Percentiles rank a stretch among this genome's conserved stretches.
Conservation (phyloP, 495 filamentous ascomycete species). For the Gamarada debralockiae region DNA sequence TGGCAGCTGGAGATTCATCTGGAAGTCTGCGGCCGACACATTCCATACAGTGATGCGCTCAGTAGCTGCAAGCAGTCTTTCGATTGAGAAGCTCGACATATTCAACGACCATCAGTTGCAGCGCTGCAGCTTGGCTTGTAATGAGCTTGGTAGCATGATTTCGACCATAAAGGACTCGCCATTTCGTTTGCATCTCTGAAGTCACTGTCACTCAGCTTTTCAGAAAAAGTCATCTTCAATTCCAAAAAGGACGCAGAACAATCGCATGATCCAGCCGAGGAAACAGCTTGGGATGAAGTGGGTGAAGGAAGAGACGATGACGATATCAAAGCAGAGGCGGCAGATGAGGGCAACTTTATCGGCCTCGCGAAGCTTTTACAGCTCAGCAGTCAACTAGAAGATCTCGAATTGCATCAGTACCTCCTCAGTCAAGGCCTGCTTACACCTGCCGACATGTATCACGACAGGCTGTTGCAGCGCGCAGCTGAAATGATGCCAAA, state of each 20-base stretch:
- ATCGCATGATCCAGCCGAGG: too few species aligned
- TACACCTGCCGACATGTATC: neutral
- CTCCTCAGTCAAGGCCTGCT: neutral
- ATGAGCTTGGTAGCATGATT: neutral
- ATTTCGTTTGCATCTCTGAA: neutral
- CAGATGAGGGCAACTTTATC: neutral
- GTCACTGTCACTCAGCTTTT: conserved; percentile 5
- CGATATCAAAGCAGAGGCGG: neutral
- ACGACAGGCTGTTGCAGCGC: neutral
- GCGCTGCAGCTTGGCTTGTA: conserved; percentile 1
- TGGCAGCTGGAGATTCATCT: neutral
- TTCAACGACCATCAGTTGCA: neutral
- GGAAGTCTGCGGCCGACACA: neutral
- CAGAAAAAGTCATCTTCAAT: conserved; percentile 1
- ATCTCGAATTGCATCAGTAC: conserved; percentile 4
- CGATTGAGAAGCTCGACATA: conserved; percentile 2
- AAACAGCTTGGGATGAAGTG: too few species aligned
- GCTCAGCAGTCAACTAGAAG: neutral
- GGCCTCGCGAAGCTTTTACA: conserved; percentile 2
- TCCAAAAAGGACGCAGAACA: too few species aligned
- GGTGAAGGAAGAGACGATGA: too few species aligned
- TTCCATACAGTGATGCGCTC: neutral
- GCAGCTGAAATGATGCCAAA: neutral
- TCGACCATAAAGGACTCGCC: neutral
- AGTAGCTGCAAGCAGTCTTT: neutral